Evolutionary conservation across 169 alveolate genomes (phyloP), one percentile per base, ranked within the genome.

Genomic region (Theileria equi): DNA sequence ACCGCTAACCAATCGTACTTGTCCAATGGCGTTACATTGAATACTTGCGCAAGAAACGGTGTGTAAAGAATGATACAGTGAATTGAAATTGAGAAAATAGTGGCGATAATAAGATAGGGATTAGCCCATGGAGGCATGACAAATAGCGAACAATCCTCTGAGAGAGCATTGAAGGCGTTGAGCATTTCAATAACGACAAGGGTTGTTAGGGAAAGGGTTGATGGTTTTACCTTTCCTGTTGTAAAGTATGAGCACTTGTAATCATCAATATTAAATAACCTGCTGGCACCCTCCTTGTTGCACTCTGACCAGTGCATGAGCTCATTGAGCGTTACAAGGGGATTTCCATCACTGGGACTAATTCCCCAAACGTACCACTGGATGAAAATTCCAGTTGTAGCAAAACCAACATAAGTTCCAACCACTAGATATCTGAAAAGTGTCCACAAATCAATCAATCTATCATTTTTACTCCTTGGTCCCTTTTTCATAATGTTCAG

Each of bases 101-200:
- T 92, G 5, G 99, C 99, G 50, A 93, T 52, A 29, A 96, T 81
- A 35, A 97, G 85, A 80, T 91, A 94, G 23, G 96, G 97, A 73
- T 97, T 97, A 36, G 91, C 64, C 97, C 98, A 95, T n/a, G 99
- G 98, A 19, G 99, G 98, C 83, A 95, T 86, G 45, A 80, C 88
- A 13, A 96, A 68, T 28, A 97, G 80, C 10, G 99, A 96, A 40
- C 94, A 92, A 78, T 96, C 98, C 80, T 97, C 99, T 13, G 98
- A 94, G 23, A 97, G 88, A 17, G 99, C 99, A 74, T 97, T 97
- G 70, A 96, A 88, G 8, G 99, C 99, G 78, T 97, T 97, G 53
- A 97, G 88, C 99, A 97, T 96, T 80, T 97, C 99, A 44, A 96
- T 94, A 25, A 95, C 88, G 23, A 97, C 99, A 40, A 97, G 85